phyloP scores from a whole-genome alignment of 768 basidiomycete species.

The Lactarius evosmus region DNA sequence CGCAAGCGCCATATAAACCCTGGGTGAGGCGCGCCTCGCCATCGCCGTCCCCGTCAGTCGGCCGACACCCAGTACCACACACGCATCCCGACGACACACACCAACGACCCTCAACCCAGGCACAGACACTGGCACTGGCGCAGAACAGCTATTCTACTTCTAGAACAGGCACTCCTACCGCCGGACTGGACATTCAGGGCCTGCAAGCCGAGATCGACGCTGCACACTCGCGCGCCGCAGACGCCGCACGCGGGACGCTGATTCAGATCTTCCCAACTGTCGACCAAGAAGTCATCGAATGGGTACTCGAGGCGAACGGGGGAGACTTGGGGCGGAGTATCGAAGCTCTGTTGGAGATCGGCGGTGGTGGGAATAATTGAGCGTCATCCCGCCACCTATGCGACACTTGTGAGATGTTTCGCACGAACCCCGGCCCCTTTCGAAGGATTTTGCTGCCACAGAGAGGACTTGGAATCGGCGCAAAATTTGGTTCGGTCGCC shows the following conservation, averaged over 20 bases:
- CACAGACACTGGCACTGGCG: slow-evolving; percentile 8
- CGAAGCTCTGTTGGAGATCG: slow-evolving; percentile 78
- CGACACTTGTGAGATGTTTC: not conserved
- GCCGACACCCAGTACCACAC: slow-evolving; percentile 28
- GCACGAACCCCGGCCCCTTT: slow-evolving; percentile 13
- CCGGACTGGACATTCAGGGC: slow-evolving; percentile 51
- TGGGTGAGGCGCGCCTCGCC: slow-evolving; percentile 57
- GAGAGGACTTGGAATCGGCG: not conserved
- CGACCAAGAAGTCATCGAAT: slow-evolving; percentile 81
- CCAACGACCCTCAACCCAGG: slow-evolving; percentile 30
- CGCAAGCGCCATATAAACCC: slow-evolving; percentile 71
- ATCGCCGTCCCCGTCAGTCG: slow-evolving; percentile 32
- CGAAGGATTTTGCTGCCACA: not conserved
- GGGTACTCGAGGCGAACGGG: slow-evolving; percentile 85
- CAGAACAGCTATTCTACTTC: slow-evolving; percentile 15
- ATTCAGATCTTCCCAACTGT: slow-evolving; percentile 84
- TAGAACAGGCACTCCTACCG: slow-evolving; percentile 28
- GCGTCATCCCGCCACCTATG: not conserved
- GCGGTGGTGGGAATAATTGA: slow-evolving; percentile 31
- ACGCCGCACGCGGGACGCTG: slow-evolving; percentile 71
- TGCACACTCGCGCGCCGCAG: slow-evolving; percentile 69
- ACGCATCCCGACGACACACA: slow-evolving; percentile 51
- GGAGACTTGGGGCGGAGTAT: slow-evolving; percentile 90
- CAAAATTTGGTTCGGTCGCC: not conserved
- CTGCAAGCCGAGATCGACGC: slow-evolving; percentile 76